Evolutionary conservation across 768 basidiomycete genomes (phyloP), one percentile per base, ranked within the genome.

Genomic region (Udeniomyces megalosporus): DNA sequence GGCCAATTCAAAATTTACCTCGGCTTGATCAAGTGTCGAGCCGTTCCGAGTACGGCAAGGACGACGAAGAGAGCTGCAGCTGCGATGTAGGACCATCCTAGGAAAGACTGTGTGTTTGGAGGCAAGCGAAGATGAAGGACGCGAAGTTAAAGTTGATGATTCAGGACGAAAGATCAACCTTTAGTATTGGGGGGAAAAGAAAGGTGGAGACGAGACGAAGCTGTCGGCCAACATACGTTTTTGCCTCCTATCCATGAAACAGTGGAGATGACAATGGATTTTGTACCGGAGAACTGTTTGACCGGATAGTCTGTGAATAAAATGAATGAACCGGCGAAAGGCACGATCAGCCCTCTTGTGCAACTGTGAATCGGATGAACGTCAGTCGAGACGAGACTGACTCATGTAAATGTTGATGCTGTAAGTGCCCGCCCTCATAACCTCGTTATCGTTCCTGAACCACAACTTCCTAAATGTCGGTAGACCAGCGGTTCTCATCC

Each of bases 181-280:
- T n/a, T n/a, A n/a, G n/a, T n/a, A n/a, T n/a, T n/a, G n/a, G n/a
- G n/a, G n/a, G n/a, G n/a, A n/a, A n/a, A n/a, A n/a, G n/a, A n/a
- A n/a, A n/a, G n/a, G n/a, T n/a, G 35, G 8, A 15, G 15, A 14
- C 7, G 17, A 54, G 32, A 54, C 22, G 34, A 54, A 1, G 32
- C 14, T 32, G 28, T 6, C 7, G n/a, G 29, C 31, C 31, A 38
- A 55, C 53, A 11, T 3, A 55, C 53, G 69, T 99, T 96, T 76
- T 93, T 92, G 45, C 95, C 95, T 12, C 95, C 95, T 71, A 95
- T 89, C 92, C 93, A 97, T 1, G 92, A 89, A 15, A 95, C 90
- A 3, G 93, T 97, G 48, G 91, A 91, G 66, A 99, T 86, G 34
- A 99, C 92, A 64, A 99, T 79, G 0, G 91, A 91, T 74, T 99